A percentile compares a stretch with the other conserved stretches of the same genome.
Evolutionary conservation across 352 stramenopile species (phyloP).

Genomic region (Pythium scleroteichum): DNA sequence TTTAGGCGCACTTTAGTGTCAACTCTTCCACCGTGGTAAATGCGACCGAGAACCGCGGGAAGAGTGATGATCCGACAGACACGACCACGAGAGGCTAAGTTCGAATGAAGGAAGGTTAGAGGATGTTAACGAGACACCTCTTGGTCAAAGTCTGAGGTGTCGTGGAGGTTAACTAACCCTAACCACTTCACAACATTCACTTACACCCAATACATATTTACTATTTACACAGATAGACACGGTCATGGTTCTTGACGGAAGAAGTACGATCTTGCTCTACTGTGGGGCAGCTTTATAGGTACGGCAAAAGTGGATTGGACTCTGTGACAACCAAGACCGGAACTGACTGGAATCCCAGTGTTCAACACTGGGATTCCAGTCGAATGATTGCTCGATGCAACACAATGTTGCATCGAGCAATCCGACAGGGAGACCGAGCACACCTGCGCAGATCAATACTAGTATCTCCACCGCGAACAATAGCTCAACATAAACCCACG

Average conservation of each 20-base stretch:
- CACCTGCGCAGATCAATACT: too few species aligned
- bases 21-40: constrained; percentile 34
- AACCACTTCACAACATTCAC: constrained; percentile 6
- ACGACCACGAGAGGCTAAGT: constrained; percentile 24
- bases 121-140: constrained; percentile 6
- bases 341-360: too few species aligned
- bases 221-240: neutral
- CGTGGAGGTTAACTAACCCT: neutral
- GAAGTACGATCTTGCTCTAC: neutral
- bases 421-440: too few species aligned
- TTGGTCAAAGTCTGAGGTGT: neutral
- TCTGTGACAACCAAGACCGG: too few species aligned
- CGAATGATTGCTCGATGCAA: neutral
- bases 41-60: constrained; percentile 38
- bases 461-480: too few species aligned
- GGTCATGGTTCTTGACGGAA: neutral
- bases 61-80: constrained; percentile 36
- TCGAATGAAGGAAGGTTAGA: constrained; percentile 24
- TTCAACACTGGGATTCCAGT: neutral
- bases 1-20: constrained; percentile 32
- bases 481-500: too few species aligned
- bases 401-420: too few species aligned
- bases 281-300: too few species aligned
- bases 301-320: too few species aligned
- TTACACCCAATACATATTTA: constrained; percentile 10